Base-by-base conservation (phyloP, 2,329 filamentous ascomycete species). In the Scedosporium aurantiacum region DNA sequence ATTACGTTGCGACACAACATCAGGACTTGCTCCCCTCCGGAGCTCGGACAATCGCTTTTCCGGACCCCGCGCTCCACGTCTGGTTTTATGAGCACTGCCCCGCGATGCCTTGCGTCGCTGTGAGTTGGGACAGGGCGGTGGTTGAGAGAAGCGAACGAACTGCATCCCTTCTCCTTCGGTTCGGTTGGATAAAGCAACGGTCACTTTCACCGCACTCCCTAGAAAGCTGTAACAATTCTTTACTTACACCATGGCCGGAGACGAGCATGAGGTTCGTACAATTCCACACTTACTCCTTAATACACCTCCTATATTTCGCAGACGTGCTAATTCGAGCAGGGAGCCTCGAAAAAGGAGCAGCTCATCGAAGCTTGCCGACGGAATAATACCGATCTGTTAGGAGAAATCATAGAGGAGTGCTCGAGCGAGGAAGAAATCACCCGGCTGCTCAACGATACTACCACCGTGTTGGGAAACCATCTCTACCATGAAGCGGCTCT, bases 321-420 rank as follows among this genome's bases (percentile, higher is more conserved):
- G 32, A 3, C 8, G 10, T 37, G n/a, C 54, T 57, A 16, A 37
- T 18, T 28, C 54, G 14, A 57, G 54, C 68, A 96, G 88, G 94
- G 93, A 72, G 93, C 93, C 67, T 90, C 90, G 63, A 84, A 86
- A 56, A 82, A 87, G 73, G 93, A 97, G 78, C 83, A 90, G 70
- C 83, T 97, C 68, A 85, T 97, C 75, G 93, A 96, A 78, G 90
- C 94, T 68, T 96, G 90, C 77, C 90, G 93, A 64, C 85, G 91
- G 70, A 93, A 97, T 81, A 97, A 97, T 76, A 86, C 86, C 67
- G 87, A 93, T 60, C 85, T 97, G 63, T 84, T 97, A 62, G 76
- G 83, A 68, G 87, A 94, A 68, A 82, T 92, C 62, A 80, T 97
- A 66, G 75, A 82, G 50, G 76, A 77, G 66, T 77, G 83, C 70